Evolutionary conservation across 2,329 filamentous ascomycete species (phyloP), one percentile per base, ranked within the genome.

Genomic region (Sporothrix protearum): DNA sequence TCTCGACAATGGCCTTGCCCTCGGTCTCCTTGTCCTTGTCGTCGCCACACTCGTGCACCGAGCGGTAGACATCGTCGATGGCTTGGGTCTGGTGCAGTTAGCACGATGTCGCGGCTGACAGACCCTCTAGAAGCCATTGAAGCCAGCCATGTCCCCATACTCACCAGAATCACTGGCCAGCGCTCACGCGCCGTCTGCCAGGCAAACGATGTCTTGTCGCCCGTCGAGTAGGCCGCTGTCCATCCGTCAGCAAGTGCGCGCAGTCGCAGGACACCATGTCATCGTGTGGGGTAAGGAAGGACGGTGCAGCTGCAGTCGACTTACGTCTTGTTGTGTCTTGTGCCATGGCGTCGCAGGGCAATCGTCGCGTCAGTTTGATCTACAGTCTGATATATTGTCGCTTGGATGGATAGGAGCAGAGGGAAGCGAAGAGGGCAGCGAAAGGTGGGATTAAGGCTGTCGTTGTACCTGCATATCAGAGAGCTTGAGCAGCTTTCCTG

Each of bases 111-210:
- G 49, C 6, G n/a, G 36, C 2, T 3, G n/a, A 4, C 25, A 16
- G n/a, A 8, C 28, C 33, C 2, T 8, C 12, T 7, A 12, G 49
- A 28, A 25, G n/a, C 8, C 28, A 22, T 45, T 22, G 36, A 10
- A 33, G 25, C 59, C 9, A 8, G 9, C 16, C 16, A 2, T 2
- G 51, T 14, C 30, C 22, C 47, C 8, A 0, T 2, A 68, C 72
- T 79, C 87, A 96, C 93, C 76, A 99, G 83, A 78, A 99, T 99
- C 71, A 97, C 86, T 19, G 96, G 96, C 96, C 95, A 99, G 80
- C 96, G 87, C 76, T 94, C 91, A 77, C 91, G 87, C 45, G 93
- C 95, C 9, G 96, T 97, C 73, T 90, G 85, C 80, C 90, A 93
- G 69, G 92, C 96, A 79, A 98, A 98, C 64, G 94, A 97, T 55